Percentiles rank a stretch among this genome's conserved stretches.
Conservation (phyloP, 2,329 filamentous ascomycete genomes). For the Leptographium lundbergii region DNA sequence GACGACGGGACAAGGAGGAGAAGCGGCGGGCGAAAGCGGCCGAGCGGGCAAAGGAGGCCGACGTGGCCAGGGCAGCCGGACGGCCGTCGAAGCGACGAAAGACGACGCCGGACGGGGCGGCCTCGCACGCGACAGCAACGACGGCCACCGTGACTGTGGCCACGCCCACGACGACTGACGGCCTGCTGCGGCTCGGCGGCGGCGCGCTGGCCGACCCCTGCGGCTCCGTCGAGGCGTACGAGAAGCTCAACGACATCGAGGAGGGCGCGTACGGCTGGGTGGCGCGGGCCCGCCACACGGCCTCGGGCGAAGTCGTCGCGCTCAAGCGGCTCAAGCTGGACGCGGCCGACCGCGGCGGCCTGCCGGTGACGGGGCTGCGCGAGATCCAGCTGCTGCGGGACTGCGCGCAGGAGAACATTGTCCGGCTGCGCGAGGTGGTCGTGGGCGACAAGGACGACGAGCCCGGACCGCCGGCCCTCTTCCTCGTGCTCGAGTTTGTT, state of each 20-base stretch:
- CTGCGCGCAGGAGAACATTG: constrained; percentile 71
- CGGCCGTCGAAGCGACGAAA: constrained; percentile 51
- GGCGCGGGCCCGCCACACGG: constrained; percentile 63
- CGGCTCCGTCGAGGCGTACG: constrained; percentile 74
- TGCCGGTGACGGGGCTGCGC: constrained; percentile 82
- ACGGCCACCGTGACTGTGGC: constrained; percentile 15
- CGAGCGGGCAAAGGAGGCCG: constrained; percentile 16
- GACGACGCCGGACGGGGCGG: constrained; percentile 40
- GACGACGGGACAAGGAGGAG: constrained; percentile 75
- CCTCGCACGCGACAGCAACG: constrained; percentile 8
- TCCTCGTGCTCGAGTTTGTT: constrained; percentile 92
- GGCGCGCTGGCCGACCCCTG: constrained; percentile 52
- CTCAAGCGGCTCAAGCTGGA: constrained; percentile 92
- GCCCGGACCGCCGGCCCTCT: constrained; percentile 37
- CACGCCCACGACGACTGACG: constrained; percentile 12
- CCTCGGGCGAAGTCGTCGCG: constrained; percentile 71
- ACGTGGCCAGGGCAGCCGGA: constrained; percentile 17
- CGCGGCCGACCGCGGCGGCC: constrained; percentile 54
- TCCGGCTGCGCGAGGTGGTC: constrained; percentile 71
- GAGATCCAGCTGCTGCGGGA: constrained; percentile 87
- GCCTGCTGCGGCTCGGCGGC: constrained; percentile 59
- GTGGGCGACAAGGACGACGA: constrained; percentile 52
- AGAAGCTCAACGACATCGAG: constrained; percentile 91
- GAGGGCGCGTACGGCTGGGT: constrained; percentile 96
- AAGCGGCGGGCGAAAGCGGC: constrained; percentile 70